phyloP scores from a whole-genome alignment of 768 basidiomycete genomes.

The Mycena floridula region DNA sequence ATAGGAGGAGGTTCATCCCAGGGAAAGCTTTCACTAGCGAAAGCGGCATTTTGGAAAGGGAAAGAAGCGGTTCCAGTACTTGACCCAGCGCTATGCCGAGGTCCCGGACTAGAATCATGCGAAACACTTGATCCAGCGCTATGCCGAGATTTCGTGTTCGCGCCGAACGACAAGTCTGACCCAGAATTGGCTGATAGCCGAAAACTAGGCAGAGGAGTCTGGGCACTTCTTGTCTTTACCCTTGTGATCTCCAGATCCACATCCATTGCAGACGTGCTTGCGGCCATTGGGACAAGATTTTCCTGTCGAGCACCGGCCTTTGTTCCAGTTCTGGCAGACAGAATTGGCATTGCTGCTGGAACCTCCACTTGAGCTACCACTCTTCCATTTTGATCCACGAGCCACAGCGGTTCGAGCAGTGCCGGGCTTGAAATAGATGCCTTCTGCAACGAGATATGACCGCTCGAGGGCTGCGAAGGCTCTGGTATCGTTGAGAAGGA shows the following conservation, averaged over 20 bases:
- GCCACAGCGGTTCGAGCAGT: neutral
- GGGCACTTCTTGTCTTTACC: neutral
- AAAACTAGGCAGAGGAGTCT: neutral
- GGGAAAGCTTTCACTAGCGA: no score
- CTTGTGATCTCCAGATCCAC: neutral
- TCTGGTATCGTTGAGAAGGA: neutral
- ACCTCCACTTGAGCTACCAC: neutral
- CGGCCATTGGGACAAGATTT: neutral
- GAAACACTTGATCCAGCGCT: no score
- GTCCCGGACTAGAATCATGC: no score
- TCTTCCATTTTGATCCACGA: neutral
- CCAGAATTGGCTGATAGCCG: neutral
- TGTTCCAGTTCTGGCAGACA: neutral
- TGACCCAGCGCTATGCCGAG: no score
- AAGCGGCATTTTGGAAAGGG: no score
- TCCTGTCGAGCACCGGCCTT: neutral
- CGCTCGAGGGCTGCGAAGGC: neutral
- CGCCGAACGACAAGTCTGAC: no score
- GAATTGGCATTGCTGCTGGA: neutral
- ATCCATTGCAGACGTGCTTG: neutral
- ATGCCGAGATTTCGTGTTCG: no score
- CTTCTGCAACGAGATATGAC: neutral
- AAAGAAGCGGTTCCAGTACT: no score
- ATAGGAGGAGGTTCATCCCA: no score
- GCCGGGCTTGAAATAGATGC: neutral